phyloP scores from a whole-genome alignment of 495 filamentous ascomycete genomes.

The Penicillium waksmanii region DNA sequence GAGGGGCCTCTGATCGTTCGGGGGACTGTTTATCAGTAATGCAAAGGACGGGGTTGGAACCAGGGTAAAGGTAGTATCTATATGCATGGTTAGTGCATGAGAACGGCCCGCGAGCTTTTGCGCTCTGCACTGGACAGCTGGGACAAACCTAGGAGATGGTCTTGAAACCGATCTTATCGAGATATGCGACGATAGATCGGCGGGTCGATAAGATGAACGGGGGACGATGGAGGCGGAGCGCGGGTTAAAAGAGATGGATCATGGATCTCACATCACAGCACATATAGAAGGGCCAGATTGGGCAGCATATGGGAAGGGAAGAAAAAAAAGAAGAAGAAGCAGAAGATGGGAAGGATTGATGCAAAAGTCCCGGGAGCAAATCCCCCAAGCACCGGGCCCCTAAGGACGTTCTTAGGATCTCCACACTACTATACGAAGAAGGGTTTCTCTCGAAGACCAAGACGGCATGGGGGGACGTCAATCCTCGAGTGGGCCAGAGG shows the following conservation, averaged over 20 bases:
- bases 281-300: conserved; percentile 14
- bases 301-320: conserved; percentile 11
- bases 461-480: conserved; percentile 5
- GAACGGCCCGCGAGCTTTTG: background rate
- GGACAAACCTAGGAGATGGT: background rate
- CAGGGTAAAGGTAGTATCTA: conserved; percentile 6
- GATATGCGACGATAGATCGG: conserved; percentile 8
- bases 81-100: conserved; percentile 6
- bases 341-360: conserved; percentile 7
- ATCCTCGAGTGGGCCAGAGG: conserved; percentile 5
- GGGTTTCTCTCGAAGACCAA: conserved; percentile 9
- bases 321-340: background rate
- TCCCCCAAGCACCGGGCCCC: conserved; percentile 7
- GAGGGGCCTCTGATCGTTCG: conserved; percentile 14
- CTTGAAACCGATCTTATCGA: conserved; percentile 6
- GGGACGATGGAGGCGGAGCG: conserved; percentile 1
- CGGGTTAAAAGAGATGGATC: conserved; percentile 4
- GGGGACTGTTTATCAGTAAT: conserved; percentile 35
- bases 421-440: conserved; percentile 16
- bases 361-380: conserved; percentile 15
- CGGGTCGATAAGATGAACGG: conserved; percentile 7
- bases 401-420: conserved; percentile 7
- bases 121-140: background rate
- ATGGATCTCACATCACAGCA: conserved; percentile 4
- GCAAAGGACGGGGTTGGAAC: conserved; percentile 8